Evolutionary conservation across 176 grass and related monocot genomes (phyloP).

Genomic region (sorghum (Sorghum bicolor)): Sorghum_bicolor_NCBIv3 NC_012875.2:42661001-42661500

Average conservation of each 20-base stretch:
- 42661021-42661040: too few species aligned
- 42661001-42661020: too few species aligned
- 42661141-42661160: neutral
- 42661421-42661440: neutral
- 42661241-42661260: neutral
- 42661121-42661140: neutral
- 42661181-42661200: neutral
- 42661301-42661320: neutral
- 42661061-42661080: too few species aligned
- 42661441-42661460: neutral
- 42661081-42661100: too few species aligned
- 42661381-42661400: slow-evolving; percentile 20
- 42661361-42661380: neutral
- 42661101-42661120: slow-evolving; percentile 18
- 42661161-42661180: neutral
- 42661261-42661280: neutral
- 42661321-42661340: neutral
- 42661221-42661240: slow-evolving; percentile 37
- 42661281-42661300: too few species aligned
- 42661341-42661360: neutral
- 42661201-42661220: slow-evolving; percentile 18
- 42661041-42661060: too few species aligned
- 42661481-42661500: too few species aligned
- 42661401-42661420: slow-evolving; percentile 24
- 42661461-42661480: neutral